These are phyloP conservation scores for Arachis hypogaea DNA, from an alignment of 306 rosid genomes.

Conservation along the genomic window DNA sequence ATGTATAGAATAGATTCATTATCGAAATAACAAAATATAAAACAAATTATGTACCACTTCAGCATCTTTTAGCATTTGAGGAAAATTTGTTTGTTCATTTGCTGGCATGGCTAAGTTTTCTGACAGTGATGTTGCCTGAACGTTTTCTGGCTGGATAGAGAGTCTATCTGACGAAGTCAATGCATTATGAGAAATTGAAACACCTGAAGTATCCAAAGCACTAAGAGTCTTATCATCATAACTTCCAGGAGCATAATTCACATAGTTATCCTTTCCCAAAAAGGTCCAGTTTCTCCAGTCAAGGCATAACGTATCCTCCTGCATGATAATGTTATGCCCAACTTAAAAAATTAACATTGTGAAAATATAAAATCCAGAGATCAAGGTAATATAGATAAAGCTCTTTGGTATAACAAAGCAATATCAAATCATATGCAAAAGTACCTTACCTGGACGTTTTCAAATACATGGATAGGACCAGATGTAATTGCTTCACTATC, in stretches of 20 bases:
- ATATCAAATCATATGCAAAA: slow-evolving; percentile 10
- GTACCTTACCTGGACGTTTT: slow-evolving; percentile 56
- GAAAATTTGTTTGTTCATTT: slow-evolving; percentile 33
- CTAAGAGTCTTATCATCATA: slow-evolving; percentile 51
- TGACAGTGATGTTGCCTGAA: slow-evolving; percentile 37
- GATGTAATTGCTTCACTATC: slow-evolving; percentile 41
- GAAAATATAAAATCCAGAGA: slow-evolving; percentile 27
- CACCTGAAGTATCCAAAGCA: slow-evolving; percentile 34
- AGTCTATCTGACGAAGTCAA: slow-evolving; percentile 45
- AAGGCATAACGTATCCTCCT: slow-evolving; percentile 55
- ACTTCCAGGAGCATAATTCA: slow-evolving; percentile 39
- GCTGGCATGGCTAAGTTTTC: slow-evolving; percentile 28
- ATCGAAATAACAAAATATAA: slow-evolving; percentile 1
- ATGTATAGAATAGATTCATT: slow-evolving; percentile 3
- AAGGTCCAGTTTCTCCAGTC: slow-evolving; percentile 81
- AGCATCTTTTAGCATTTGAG: slow-evolving; percentile 36
- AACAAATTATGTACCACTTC: slow-evolving; percentile 51
- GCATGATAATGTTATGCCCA: slow-evolving; percentile 45
- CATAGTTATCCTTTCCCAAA: slow-evolving; percentile 38
- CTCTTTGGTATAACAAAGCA: slow-evolving; percentile 16
- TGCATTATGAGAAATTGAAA: slow-evolving; percentile 39
- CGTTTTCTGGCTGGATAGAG: slow-evolving; percentile 44
- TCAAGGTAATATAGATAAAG: slow-evolving; percentile 2
- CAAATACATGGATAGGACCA: slow-evolving; percentile 81
- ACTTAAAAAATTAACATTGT: slow-evolving; percentile 27